These are phyloP conservation scores for Zizania latifolia DNA, from an alignment of 176 grass and related monocot genomes.

Conservation along the genomic window DNA sequence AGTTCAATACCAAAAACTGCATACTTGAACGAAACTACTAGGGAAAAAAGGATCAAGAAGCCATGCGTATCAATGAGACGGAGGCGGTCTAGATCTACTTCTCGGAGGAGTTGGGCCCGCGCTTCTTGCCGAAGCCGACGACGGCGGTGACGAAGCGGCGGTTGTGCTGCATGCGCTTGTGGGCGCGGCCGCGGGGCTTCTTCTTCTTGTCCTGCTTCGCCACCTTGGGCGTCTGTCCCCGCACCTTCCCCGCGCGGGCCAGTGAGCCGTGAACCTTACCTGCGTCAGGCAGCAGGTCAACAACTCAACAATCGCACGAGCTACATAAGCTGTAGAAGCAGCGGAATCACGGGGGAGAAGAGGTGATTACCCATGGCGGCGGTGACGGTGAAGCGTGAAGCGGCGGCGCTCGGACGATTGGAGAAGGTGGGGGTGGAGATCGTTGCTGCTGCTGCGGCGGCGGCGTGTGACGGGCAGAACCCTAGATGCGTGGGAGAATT, in stretches of 20 bases:
- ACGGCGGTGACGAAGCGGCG: constrained; percentile 88
- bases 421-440: not conserved
- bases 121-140: constrained; percentile 86
- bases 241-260: constrained; percentile 77
- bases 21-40: not conserved
- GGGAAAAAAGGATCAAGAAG: not conserved
- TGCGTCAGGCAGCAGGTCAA: not conserved
- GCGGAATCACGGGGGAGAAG: not conserved
- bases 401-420: not conserved
- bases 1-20: constrained; percentile 4
- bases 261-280: constrained; percentile 88
- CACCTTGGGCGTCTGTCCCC: constrained; percentile 85
- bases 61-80: not conserved
- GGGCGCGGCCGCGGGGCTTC: constrained; percentile 67
- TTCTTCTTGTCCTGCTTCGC: constrained; percentile 94
- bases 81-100: constrained; percentile 49
- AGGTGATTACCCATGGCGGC: constrained; percentile 50
- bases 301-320: not conserved
- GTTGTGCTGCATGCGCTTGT: constrained; percentile 92
- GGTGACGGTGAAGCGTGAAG: constrained; percentile 1
- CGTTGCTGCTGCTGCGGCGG: not conserved
- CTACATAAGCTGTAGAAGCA: not conserved
- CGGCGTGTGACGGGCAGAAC: not conserved
- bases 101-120: constrained; percentile 82
- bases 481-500: not conserved